Evolutionary conservation across 352 stramenopile genomes (phyloP), one percentile per base, ranked within the genome.

Genomic region (Phytophthora syringae): DNA sequence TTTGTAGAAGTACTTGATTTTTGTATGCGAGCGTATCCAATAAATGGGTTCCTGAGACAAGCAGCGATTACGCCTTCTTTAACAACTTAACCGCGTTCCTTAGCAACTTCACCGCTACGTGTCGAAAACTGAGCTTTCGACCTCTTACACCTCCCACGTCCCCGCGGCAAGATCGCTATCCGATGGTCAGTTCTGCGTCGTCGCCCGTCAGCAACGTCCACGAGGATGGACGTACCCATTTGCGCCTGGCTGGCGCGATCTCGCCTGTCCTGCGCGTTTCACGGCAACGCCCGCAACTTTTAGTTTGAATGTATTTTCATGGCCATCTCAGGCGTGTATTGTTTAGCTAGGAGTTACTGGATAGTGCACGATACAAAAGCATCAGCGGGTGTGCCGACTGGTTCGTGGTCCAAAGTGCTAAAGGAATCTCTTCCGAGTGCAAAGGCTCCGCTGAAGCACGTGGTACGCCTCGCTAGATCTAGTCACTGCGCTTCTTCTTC

Each of bases 401-500:
- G 13, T 39, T 53, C 58, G 48, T 64, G 22, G 53, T 59, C 53
- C 37, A 58, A 51, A 55, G 52, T 52, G 24, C 34, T 22, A 25
- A 25, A 22, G 37, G 15, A 44, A 15, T 44, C 37, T 44, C 36
- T 21, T 43, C 7, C 18, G 22, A 13, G 16, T 12, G 27, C 34
- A 40, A 36, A 11, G 12, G 30, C 42, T 49, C 37, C 16, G 24
- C 30, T 18, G 37, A 18, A 36, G 30, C 30, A 36, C 7, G 30
- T 36, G 30, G 52, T 65, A 60, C 21, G 21, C 54, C 60, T 62
- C 57, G 53, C 43, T 74, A 52, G 15, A 21, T 68, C 65, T 78
- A 78, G 27, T 78, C 70, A 66, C 57, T 78, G 36, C 70, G 70
- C 20, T 96, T 96, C 80, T 95, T 94, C 72, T 96, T 94, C 80